Percentiles rank a stretch among this genome's conserved stretches.
Conservation (phyloP, 345 rosid genomes). For the Corchorus capsularis region DNA sequence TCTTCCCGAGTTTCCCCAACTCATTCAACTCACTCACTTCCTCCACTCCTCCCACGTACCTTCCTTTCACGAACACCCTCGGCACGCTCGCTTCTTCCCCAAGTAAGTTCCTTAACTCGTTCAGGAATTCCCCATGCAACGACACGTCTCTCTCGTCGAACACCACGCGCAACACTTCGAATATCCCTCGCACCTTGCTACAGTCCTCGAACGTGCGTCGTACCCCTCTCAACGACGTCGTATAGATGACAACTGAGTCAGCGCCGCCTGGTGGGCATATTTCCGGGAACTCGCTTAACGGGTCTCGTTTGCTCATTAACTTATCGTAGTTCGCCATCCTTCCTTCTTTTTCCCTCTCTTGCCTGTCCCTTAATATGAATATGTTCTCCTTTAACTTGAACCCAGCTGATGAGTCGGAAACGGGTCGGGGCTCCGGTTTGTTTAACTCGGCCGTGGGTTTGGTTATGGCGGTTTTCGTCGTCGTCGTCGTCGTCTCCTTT, state of each 20-base stretch:
- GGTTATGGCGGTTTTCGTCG: neutral
- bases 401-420: conserved; percentile 24
- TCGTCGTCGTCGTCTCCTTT: neutral
- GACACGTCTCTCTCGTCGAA: conserved; percentile 91
- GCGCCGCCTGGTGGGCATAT: conserved; percentile 78
- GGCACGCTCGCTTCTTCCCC: conserved; percentile 62
- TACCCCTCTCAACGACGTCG: conserved; percentile 89
- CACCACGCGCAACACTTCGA: conserved; percentile 67
- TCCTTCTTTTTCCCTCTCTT: conserved; percentile 72
- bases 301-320: conserved; percentile 54
- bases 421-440: conserved; percentile 24
- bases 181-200: conserved; percentile 41
- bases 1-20: conserved; percentile 62
- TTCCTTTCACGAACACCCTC: conserved; percentile 79
- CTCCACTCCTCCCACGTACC: conserved; percentile 80
- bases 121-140: conserved; percentile 65
- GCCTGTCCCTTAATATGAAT: conserved; percentile 59
- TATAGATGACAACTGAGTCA: conserved; percentile 66
- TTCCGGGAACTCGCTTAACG: conserved; percentile 70
- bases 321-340: conserved; percentile 43
- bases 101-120: conserved; percentile 58
- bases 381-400: conserved; percentile 64
- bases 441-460: conserved; percentile 1
- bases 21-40: conserved; percentile 73
- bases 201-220: conserved; percentile 81